phyloP scores from a whole-genome alignment of 352 stramenopile genomes.

The Globisporangium barbulae region DNA sequence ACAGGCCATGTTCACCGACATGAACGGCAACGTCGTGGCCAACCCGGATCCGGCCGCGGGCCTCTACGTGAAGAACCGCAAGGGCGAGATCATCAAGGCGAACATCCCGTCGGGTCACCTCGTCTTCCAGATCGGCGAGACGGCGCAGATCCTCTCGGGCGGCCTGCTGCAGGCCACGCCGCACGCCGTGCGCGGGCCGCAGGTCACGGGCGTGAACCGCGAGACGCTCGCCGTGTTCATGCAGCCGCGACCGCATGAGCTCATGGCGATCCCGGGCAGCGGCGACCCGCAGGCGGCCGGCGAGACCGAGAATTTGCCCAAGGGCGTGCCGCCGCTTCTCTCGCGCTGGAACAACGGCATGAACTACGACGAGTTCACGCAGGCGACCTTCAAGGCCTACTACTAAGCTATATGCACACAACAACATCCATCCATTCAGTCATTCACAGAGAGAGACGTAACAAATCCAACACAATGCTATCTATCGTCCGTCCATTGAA shows the following conservation, averaged over 20 bases:
- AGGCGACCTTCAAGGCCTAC: conserved; percentile 91
- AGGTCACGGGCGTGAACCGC: conserved; percentile 75
- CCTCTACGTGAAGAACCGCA: conserved; percentile 93
- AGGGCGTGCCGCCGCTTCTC: conserved; percentile 79
- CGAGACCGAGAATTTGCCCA: conserved; percentile 72
- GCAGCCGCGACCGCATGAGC: conserved; percentile 88
- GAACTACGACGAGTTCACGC: conserved; percentile 91
- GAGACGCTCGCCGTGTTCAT: conserved; percentile 98
- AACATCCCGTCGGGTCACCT: conserved; percentile 85
- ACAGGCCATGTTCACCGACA: conserved; percentile 89
- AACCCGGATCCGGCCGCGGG: conserved; percentile 83
- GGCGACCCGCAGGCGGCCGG: conserved; percentile 41
- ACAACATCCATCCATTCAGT: background rate
- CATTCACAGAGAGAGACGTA: background rate
- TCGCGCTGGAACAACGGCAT: conserved; percentile 85
- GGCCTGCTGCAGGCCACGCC: conserved; percentile 90
- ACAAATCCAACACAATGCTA: conserved; percentile 3
- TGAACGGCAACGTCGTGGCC: conserved; percentile 46
- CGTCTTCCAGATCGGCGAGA: conserved; percentile 95
- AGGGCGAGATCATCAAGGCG: conserved; percentile 86
- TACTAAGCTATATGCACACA: conserved; percentile 38
- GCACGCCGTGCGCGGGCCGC: conserved; percentile 85
- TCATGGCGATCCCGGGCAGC: conserved; percentile 63
- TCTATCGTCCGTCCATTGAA: conserved; percentile 5
- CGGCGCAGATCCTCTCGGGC: conserved; percentile 93